Evolutionary conservation across 192 early-diverging fungal species (phyloP).

Genomic region (Umbelopsis sp.): DNA sequence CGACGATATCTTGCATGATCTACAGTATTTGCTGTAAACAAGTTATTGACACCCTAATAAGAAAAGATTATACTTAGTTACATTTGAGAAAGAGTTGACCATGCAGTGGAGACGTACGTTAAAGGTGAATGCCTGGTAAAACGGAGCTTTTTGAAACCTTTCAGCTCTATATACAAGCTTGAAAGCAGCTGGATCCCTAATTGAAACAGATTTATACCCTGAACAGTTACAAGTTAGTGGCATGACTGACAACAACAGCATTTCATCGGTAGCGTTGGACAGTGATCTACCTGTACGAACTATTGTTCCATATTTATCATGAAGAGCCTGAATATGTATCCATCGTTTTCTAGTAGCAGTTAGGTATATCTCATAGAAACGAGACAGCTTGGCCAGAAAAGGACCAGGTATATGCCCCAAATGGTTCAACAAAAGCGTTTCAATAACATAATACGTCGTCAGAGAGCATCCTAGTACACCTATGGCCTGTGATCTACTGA

Average conservation of each 20-base stretch:
- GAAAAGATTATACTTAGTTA: no score
- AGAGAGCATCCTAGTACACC: not conserved
- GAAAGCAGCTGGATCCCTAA: conserved; percentile 1
- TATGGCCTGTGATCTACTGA: not conserved
- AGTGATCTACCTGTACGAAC: not conserved
- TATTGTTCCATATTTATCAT: conserved; percentile 4
- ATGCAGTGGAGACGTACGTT: not conserved
- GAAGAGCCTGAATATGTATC: not conserved
- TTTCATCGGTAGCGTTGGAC: not conserved
- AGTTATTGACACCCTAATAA: not conserved
- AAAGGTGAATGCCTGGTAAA: not conserved
- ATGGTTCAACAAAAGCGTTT: not conserved
- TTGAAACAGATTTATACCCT: not conserved
- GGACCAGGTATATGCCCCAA: conserved; percentile 7
- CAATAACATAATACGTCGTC: not conserved
- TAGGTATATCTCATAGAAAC: not conserved
- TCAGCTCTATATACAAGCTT: not conserved
- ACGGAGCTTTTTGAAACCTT: not conserved
- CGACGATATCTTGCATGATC: not conserved
- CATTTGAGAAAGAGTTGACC: no score
- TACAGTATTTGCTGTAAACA: not conserved
- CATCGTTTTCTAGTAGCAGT: not conserved
- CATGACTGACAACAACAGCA: not conserved
- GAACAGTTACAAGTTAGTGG: not conserved
- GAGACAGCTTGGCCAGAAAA: not conserved